These are phyloP conservation scores for Mycena capillaripes DNA, from an alignment of 768 basidiomycete species.

Conservation along the genomic window DNA sequence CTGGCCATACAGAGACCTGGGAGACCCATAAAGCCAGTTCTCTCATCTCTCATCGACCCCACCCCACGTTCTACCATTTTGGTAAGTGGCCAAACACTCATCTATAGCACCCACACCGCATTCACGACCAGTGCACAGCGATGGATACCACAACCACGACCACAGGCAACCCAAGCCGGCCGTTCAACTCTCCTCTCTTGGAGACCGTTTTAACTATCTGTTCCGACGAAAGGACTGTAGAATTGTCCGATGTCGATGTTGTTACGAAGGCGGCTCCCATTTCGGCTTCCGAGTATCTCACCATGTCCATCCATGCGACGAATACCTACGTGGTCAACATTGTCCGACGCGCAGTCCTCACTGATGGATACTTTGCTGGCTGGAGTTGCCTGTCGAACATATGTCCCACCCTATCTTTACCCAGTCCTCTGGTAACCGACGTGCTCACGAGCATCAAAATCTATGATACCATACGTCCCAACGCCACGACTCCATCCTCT, in stretches of 20 bases:
- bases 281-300: not conserved
- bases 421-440: not conserved
- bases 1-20: too few species aligned
- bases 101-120: too few species aligned
- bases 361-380: constrained; percentile 14
- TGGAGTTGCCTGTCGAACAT: not conserved
- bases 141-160: too few species aligned
- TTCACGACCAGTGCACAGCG: too few species aligned
- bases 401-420: not conserved
- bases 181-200: constrained; percentile 4
- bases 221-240: not conserved
- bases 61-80: too few species aligned
- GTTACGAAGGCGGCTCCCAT: not conserved
- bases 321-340: not conserved
- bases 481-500: too few species aligned
- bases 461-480: not conserved
- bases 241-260: not conserved
- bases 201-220: not conserved
- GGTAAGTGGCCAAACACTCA: too few species aligned
- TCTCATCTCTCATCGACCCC: too few species aligned
- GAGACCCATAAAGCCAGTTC: too few species aligned
- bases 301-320: not conserved
- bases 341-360: not conserved
- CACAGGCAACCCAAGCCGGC: too few species aligned
- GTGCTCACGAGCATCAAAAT: constrained; percentile 5